Evolutionary conservation across 345 rosid genomes (phyloP), one percentile per base, ranked within the genome.

Genomic region (Anastatica hierochuntica): DNA sequence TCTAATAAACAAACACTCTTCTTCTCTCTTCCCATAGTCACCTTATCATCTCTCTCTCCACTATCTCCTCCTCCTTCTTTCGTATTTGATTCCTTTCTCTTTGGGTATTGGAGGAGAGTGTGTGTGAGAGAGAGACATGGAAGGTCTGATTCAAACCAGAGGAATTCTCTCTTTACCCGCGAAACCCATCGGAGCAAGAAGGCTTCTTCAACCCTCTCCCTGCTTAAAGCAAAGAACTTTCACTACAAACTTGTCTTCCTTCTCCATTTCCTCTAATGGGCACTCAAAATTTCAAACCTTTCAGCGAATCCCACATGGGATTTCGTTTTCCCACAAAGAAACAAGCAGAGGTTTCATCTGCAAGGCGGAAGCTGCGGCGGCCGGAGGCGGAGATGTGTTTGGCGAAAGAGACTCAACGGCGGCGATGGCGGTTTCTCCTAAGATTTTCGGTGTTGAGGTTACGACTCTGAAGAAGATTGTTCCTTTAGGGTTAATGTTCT

Each of bases 401-500:
- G 66, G 62, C 17, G 86, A 83, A 18, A 27, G 68, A 10, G 63
- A 64, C 8, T 6, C n/a, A n/a, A n/a, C 63, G 1, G 49, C 56
- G 0, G 55, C 54, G 0, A 2, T 47, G 6, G 15, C 63, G 12
- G 77, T 74, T 42, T 55, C 73, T 26, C 84, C 86, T 7, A 86
- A 82, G 72, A 31, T 90, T 12, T 59, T 90, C 54, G 98, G 98
- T 29, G 67, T 90, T 20, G 98, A 80, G 57, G 47, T 75, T 8
- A 43, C 60, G 16, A 90, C 92, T 13, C 60, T 86, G 2, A 86
- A 82, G 66, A 90, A 90, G 76, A 90, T 90, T 70, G 50, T 90
- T 30, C 96, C 98, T 4, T 80, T 90, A 39, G 98, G 98, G 21
- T 68, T 90, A 34, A 90, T 90, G 98, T 90, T 90, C 79, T 90